These are phyloP conservation scores for Hemisphaericaspora lyxosophila DNA, from an alignment of 1,139 yeast species.

Conservation along the genomic window DNA sequence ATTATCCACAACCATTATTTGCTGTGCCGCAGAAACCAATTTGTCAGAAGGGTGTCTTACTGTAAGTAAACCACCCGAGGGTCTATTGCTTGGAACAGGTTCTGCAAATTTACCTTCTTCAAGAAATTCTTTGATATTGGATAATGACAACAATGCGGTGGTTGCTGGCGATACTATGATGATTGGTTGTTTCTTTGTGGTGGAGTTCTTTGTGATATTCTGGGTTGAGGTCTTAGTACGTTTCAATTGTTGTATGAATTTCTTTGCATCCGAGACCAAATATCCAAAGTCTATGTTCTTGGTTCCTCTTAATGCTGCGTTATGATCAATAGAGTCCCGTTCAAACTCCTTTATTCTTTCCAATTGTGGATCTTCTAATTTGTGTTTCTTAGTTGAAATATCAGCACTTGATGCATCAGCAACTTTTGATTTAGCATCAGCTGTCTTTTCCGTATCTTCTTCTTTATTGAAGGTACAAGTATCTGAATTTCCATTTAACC, in stretches of 20 bases:
- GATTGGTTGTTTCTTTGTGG: constrained; percentile 70
- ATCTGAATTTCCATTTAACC: constrained; percentile 71
- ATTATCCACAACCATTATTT: constrained; percentile 80
- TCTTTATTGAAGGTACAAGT: constrained; percentile 51
- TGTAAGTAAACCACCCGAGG: constrained; percentile 45
- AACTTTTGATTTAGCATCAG: constrained; percentile 2
- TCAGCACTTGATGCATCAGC: constrained; percentile 10
- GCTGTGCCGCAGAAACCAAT: constrained; percentile 53
- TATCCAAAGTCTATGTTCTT: constrained; percentile 73
- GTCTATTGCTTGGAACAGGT: constrained; percentile 47
- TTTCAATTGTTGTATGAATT: constrained; percentile 57
- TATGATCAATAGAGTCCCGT: constrained; percentile 71
- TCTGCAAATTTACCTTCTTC: constrained; percentile 73
- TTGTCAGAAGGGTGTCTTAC: constrained; percentile 57
- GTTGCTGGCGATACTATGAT: constrained; percentile 93
- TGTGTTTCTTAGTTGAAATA: constrained; percentile 21
- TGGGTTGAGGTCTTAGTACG: constrained; percentile 29
- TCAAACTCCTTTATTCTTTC: constrained; percentile 58
- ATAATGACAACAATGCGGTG: constrained; percentile 78
- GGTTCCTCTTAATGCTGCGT: constrained; percentile 74
- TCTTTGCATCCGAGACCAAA: constrained; percentile 70
- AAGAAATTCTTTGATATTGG: constrained; percentile 78
- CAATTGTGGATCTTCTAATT: constrained; percentile 55
- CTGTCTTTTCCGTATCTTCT: constrained; percentile 14
- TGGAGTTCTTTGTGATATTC: constrained; percentile 1